phyloP scores from a whole-genome alignment of 805 yeast species.

The Ogataea philodendri region DNA sequence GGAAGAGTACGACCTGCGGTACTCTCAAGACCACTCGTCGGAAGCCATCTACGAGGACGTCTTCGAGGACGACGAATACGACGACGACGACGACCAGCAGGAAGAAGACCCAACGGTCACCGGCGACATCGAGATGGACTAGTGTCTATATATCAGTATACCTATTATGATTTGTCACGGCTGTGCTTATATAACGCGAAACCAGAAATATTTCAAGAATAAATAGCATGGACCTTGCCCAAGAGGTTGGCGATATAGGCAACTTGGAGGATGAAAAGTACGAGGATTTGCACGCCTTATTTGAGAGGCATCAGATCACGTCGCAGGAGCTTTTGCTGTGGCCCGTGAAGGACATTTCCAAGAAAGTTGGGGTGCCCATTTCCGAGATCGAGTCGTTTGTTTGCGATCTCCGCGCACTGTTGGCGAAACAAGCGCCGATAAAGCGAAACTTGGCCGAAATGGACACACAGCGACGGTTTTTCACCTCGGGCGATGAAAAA shows the following conservation, averaged over 20 bases:
- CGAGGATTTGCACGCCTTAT: conserved; percentile 29
- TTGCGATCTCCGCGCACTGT: conserved; percentile 13
- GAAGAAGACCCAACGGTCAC: conserved; percentile 33
- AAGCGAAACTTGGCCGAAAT: conserved; percentile 3
- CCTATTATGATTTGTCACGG: background rate
- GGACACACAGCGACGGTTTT: conserved; percentile 11
- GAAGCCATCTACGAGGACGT: conserved; percentile 34
- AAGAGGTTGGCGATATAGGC: conserved; percentile 26
- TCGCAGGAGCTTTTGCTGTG: conserved; percentile 42
- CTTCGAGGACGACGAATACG: conserved; percentile 40
- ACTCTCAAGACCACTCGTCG: conserved; percentile 22
- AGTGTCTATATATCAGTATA: background rate
- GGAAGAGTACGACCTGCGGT: conserved; percentile 38
- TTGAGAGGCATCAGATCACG: conserved; percentile 33
- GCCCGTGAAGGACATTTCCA: conserved; percentile 35
- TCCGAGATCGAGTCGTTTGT: conserved; percentile 30
- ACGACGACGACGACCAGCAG: conserved; percentile 34
- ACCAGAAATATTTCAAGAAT: conserved; percentile 1
- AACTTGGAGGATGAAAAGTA: conserved; percentile 36
- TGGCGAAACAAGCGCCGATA: conserved; percentile 4
- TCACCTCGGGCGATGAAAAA: conserved; percentile 52
- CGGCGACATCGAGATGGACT: conserved; percentile 39
- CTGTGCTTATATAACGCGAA: conserved; percentile 11
- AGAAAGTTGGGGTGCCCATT: conserved; percentile 33
- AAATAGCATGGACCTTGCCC: conserved; percentile 19